Evolutionary conservation across 129 eudicot species (phyloP).

Genomic region (Tagetes erecta): DNA sequence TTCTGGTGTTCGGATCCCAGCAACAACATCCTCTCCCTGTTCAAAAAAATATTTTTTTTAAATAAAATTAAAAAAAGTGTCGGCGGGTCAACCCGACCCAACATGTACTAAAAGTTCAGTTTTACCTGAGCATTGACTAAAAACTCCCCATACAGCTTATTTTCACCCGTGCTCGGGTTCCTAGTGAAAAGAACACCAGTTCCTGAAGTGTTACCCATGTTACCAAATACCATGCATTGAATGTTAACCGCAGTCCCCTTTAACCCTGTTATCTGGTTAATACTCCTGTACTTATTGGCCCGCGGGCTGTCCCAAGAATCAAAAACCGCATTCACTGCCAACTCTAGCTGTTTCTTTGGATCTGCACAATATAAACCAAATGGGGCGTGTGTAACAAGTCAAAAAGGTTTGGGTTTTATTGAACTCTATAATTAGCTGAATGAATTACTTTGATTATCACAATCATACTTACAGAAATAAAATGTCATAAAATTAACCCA

Average conservation of each 20-base stretch:
- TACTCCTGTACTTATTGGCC: conserved; percentile 84
- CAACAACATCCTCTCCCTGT: conserved; percentile 99
- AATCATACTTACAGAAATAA: not conserved
- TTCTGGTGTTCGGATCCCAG: conserved; percentile 98
- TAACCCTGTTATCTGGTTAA: conserved; percentile 86
- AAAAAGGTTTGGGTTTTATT: not conserved
- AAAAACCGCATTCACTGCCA: conserved; percentile 91
- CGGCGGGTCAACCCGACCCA: not conserved
- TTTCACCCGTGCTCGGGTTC: conserved; percentile 97
- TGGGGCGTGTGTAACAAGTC: not conserved
- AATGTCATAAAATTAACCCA: not conserved
- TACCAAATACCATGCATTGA: conserved; percentile 96
- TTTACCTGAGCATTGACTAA: conserved; percentile 89
- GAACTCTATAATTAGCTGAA: not conserved
- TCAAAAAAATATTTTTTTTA: not conserved
- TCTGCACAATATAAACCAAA: conserved; percentile 42
- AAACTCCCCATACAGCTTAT: conserved; percentile 96
- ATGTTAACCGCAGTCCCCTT: conserved; percentile 98
- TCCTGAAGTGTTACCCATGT: conserved; percentile 99
- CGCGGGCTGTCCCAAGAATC: conserved; percentile 99
- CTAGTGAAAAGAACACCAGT: conserved; percentile 98
- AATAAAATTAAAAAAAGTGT: not conserved
- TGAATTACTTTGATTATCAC: too few relatives aligned
- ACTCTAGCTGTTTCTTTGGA: conserved; percentile 75
- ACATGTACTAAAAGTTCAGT: not conserved